Conservation (phyloP, 305 asterid genomes). For the Solanum chacoense region DNA sequence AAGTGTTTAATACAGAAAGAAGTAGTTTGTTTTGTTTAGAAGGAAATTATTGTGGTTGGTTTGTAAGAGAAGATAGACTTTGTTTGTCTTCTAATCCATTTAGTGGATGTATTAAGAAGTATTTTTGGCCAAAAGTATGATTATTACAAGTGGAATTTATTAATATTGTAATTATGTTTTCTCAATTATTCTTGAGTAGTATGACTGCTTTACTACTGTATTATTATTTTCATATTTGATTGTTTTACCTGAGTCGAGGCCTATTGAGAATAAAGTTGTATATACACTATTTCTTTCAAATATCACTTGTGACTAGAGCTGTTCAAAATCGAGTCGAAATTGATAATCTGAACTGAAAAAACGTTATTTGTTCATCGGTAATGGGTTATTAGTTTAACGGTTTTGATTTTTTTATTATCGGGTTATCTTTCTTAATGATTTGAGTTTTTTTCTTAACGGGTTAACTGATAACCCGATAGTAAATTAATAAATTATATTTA, state of each 20-base stretch:
- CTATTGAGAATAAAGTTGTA: too few species aligned
- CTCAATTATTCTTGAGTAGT: not conserved
- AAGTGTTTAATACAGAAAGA: not conserved
- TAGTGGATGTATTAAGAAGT: not conserved
- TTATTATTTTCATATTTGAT: too few species aligned
- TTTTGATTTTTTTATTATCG: too few species aligned
- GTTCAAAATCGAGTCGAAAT: accelerated
- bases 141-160: not conserved
- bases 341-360: too few species aligned
- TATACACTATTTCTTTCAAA: too few species aligned
- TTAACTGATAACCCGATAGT: too few species aligned
- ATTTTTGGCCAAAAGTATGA: not conserved
- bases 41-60: not conserved
- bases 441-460: accelerated
- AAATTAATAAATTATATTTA: too few species aligned
- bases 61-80: not conserved
- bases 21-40: not conserved
- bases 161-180: not conserved
- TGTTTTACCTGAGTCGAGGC: too few species aligned
- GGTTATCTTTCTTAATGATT: accelerated
- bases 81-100: not conserved
- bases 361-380: too few species aligned
- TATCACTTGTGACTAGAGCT: accelerated
- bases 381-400: too few species aligned
- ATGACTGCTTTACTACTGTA: not conserved